Conservation (phyloP, 139 green algal genomes). For the Auxenochlorella protothecoides region DNA sequence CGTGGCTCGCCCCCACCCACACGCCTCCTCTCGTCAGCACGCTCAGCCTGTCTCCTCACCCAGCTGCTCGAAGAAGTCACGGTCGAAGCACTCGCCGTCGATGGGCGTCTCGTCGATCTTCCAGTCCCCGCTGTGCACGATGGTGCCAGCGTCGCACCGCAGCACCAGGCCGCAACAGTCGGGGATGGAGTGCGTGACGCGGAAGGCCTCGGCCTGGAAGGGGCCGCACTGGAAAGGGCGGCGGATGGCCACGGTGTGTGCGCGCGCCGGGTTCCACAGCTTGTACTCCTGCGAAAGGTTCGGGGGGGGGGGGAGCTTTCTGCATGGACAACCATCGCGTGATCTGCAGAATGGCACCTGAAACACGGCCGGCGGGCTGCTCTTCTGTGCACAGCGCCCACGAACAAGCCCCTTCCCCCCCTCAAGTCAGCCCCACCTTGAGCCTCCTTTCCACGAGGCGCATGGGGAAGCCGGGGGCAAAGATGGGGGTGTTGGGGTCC, state of each 20-base stretch:
- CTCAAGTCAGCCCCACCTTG: slow-evolving; percentile 9
- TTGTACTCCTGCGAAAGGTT: slow-evolving; percentile 64
- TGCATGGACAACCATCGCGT: too few species aligned
- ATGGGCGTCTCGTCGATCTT: slow-evolving; percentile 97
- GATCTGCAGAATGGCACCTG: too few species aligned
- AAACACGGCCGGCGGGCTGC: too few species aligned
- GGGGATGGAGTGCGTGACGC: slow-evolving; percentile 97
- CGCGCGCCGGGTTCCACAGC: slow-evolving; percentile 72
- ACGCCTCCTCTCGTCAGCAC: background rate
- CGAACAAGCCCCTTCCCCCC: too few species aligned
- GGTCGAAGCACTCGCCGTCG: slow-evolving; percentile 86
- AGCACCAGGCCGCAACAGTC: slow-evolving; percentile 94
- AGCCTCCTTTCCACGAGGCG: slow-evolving; percentile 81
- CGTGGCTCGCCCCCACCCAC: background rate
- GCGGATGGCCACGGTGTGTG: slow-evolving; percentile 60
- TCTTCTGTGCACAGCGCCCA: too few species aligned
- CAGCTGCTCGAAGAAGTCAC: slow-evolving; percentile 69
- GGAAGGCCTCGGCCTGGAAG: slow-evolving; percentile 76
- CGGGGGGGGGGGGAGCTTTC: too few species aligned
- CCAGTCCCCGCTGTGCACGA: slow-evolving; percentile 94
- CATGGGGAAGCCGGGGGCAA: slow-evolving; percentile 81
- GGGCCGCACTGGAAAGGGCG: slow-evolving; percentile 57
- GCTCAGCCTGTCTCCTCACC: slow-evolving; percentile 23
- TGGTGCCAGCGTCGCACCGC: slow-evolving; percentile 74
- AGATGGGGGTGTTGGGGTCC: slow-evolving; percentile 88